phyloP scores from a whole-genome alignment of 2,329 filamentous ascomycete species.

The Apiospora rasikravindrae region DNA sequence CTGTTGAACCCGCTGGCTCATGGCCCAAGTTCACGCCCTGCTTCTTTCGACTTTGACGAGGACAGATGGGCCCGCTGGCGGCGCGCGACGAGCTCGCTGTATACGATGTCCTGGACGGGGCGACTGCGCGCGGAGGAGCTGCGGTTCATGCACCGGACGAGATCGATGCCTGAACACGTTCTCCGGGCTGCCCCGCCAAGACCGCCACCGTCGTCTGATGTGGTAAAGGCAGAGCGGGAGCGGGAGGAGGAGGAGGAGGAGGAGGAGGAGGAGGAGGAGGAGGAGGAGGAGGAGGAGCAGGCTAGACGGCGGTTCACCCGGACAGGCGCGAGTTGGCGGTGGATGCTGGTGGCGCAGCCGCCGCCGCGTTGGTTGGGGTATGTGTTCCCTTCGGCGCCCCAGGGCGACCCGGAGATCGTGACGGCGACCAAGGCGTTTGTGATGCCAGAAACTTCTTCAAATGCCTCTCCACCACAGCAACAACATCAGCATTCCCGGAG shows the following conservation, averaged over 20 bases:
- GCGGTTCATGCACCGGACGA: neutral
- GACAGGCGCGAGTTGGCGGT: neutral
- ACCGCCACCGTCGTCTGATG: neutral
- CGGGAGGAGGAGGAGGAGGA: too few relatives aligned
- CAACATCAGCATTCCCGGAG: too few relatives aligned
- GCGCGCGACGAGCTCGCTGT: neutral
- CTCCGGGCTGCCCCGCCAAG: neutral
- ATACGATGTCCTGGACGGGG: neutral
- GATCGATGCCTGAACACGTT: neutral
- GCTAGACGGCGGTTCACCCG: neutral
- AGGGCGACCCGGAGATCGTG: too few relatives aligned
- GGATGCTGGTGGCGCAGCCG: neutral
- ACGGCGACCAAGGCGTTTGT: neutral
- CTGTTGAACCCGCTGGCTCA: neutral
- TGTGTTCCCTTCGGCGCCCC: neutral
- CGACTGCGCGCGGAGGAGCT: neutral
- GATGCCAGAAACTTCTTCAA: neutral
- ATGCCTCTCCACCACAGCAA: too few relatives aligned
- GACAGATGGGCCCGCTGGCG: neutral
- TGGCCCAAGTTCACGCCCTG: constrained; percentile 1
- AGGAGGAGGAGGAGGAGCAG: neutral
- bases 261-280: neutral
- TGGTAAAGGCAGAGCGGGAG: neutral
- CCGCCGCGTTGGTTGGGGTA: neutral
- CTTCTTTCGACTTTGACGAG: constrained; percentile 11